Conservation (phyloP, 2,329 filamentous ascomycete genomes). For the Trichoderma lentiforme region DNA sequence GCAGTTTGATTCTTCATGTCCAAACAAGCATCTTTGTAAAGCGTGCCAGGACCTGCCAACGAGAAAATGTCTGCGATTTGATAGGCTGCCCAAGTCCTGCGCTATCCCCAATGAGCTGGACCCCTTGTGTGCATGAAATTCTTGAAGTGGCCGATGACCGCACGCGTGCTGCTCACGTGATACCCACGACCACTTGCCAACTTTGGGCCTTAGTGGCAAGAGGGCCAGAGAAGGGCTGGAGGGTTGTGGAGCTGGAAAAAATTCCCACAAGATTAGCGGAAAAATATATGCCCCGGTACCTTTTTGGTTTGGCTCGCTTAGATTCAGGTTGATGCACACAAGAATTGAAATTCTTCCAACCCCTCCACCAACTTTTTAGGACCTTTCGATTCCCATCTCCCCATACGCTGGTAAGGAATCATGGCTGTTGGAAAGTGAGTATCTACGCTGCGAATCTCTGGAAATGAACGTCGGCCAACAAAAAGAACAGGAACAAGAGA, state of each 20-base stretch:
- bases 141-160: not conserved
- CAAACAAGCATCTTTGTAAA: not conserved
- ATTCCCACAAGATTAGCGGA: conserved; percentile 15
- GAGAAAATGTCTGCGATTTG: not conserved
- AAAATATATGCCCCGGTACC: conserved; percentile 19
- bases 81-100: not conserved
- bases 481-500: conserved; percentile 84
- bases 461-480: not conserved
- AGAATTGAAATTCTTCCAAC: conserved; percentile 40
- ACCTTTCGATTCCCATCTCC: conserved; percentile 43
- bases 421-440: conserved; percentile 61
- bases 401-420: conserved; percentile 50
- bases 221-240: conserved; percentile 4
- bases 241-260: not conserved
- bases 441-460: conserved; percentile 14
- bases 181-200: not conserved
- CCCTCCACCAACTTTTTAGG: conserved; percentile 41
- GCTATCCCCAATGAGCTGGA: not conserved
- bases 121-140: not conserved
- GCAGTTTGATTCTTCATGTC: not conserved
- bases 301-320: conserved; percentile 35
- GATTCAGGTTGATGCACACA: conserved; percentile 40
- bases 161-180: not conserved
- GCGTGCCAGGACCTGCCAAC: not conserved
- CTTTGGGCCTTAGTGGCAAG: not conserved